These are phyloP conservation scores for Ophiosphaerella korrae DNA, from an alignment of 2,329 filamentous ascomycete species.

Conservation along the genomic window DNA sequence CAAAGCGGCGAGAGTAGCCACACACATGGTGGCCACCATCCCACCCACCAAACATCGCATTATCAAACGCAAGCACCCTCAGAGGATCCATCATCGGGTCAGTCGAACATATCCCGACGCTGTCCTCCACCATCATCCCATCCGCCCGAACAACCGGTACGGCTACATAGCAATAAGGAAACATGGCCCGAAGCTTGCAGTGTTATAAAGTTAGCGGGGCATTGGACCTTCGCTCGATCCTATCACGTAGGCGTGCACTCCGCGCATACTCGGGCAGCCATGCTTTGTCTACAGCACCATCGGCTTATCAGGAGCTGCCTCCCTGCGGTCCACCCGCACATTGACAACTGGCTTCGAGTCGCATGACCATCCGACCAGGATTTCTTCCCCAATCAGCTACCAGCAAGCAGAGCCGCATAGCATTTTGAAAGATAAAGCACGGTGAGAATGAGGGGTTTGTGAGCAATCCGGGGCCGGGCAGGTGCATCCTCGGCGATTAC, in stretches of 20 bases:
- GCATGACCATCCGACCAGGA: slow-evolving; percentile 29
- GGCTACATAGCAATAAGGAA: slow-evolving; percentile 9
- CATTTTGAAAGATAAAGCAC: slow-evolving; percentile 33
- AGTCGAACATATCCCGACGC: not conserved
- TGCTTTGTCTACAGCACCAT: slow-evolving; percentile 18
- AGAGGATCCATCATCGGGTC: not conserved
- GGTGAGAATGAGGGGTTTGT: slow-evolving; percentile 13
- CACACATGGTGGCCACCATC: not conserved
- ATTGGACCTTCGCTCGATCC: slow-evolving; percentile 23
- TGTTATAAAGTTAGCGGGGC: slow-evolving; percentile 34
- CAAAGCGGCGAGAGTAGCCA: slow-evolving; percentile 9
- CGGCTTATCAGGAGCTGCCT: slow-evolving; percentile 40
- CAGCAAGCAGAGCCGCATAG: slow-evolving; percentile 41
- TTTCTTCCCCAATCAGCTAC: slow-evolving; percentile 3
- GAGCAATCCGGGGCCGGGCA: slow-evolving; percentile 8
- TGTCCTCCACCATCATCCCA: not conserved
- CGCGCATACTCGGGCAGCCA: slow-evolving; percentile 32
- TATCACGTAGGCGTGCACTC: slow-evolving; percentile 33
- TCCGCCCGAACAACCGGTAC: not conserved
- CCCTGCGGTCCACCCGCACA: slow-evolving; percentile 17
- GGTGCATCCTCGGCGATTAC: slow-evolving; percentile 12
- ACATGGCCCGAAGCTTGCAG: slow-evolving; percentile 15
- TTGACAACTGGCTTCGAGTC: slow-evolving; percentile 25
- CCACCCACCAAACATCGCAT: not conserved
- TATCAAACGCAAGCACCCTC: not conserved